Evolutionary conservation across 805 yeast species (phyloP), one percentile per base, ranked within the genome.

Genomic region (Candida parachauliodes): DNA sequence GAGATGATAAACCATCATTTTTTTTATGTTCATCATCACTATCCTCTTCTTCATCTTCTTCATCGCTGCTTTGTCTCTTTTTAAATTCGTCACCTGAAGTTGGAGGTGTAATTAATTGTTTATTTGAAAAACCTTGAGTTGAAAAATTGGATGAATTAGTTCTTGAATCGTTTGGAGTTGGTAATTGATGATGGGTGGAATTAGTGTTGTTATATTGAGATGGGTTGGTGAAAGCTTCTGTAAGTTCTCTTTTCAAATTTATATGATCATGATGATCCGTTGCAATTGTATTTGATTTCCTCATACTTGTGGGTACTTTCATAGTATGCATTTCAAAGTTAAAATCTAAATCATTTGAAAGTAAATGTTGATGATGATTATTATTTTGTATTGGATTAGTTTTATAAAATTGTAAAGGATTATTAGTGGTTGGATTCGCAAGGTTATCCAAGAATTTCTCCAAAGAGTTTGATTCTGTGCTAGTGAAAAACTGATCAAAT

Each of bases 371-470:
- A 14, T 19, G 15, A 19, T 27, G 41, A 8, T 34, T 20, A 12
- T 22, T 27, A 5, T 8, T 8, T 8, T 27, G 5, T 7, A 11
- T 27, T 8, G 18, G 24, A 27, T 17, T 41, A 20, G 36, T 45
- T 21, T 48, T 46, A 44, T 63, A 63, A 37, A 62, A 54, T 23
- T 61, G 62, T 27, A 59, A 48, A 3, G 67, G 68, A 37, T 57
- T 55, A 19, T 48, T 29, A 22, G 47, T 46, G 21, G 49, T 28
- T 32, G 60, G 50, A 46, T 55, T 53, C 21, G 60, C 67, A 46
- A 68, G 55, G 42, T 60, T 60, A 42, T 68, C 72, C 49, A 68
- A 54, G 39, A 68, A 68, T 47, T 49, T 55, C 42, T 65, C 71
- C 49, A 68, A 57, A 15, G 66, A 65, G 48, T 59, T 54, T 9